Percentiles rank a stretch among this genome's conserved stretches.
Evolutionary conservation across 2,329 filamentous ascomycete genomes (phyloP).

Genomic region (Plectosphaerella sp.): DNA sequence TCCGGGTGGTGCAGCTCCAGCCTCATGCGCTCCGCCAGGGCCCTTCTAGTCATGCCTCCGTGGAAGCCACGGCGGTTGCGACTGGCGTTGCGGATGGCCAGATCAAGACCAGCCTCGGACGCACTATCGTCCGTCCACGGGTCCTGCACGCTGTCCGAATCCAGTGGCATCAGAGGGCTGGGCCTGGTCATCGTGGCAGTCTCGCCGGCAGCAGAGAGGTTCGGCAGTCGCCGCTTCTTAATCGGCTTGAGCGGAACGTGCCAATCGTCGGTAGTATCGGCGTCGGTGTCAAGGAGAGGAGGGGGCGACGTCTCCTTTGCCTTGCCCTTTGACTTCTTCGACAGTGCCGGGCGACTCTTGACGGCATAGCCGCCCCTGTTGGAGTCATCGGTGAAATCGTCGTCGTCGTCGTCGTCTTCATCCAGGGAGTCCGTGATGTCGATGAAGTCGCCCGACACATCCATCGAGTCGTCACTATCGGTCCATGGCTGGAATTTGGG

Average conservation of each 20-base stretch:
- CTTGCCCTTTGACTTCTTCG: background rate
- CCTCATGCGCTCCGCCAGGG: constrained; percentile 52
- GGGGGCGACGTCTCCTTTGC: background rate
- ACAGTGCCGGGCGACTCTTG: background rate
- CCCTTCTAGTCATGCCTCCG: constrained; percentile 16
- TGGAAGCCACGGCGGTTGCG: constrained; percentile 27
- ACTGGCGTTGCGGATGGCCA: constrained; percentile 12
- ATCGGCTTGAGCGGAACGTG: too few relatives aligned
- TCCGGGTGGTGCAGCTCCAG: constrained; percentile 75
- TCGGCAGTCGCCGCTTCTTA: too few relatives aligned
- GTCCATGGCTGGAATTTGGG: background rate
- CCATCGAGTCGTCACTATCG: too few relatives aligned
- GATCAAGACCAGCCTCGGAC: background rate
- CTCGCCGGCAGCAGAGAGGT: too few relatives aligned
- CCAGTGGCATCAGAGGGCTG: background rate
- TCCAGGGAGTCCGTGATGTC: too few relatives aligned
- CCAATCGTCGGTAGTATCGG: background rate
- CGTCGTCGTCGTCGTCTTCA: background rate
- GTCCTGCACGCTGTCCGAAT: background rate
- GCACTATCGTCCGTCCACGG: background rate
- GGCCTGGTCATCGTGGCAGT: too few relatives aligned
- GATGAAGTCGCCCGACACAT: too few relatives aligned
- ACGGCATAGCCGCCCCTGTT: background rate
- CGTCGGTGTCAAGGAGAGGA: background rate
- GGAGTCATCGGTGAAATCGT: background rate